Evolutionary conservation across 2,329 filamentous ascomycete species (phyloP).

Genomic region (Ceratocystis cubensis): DNA sequence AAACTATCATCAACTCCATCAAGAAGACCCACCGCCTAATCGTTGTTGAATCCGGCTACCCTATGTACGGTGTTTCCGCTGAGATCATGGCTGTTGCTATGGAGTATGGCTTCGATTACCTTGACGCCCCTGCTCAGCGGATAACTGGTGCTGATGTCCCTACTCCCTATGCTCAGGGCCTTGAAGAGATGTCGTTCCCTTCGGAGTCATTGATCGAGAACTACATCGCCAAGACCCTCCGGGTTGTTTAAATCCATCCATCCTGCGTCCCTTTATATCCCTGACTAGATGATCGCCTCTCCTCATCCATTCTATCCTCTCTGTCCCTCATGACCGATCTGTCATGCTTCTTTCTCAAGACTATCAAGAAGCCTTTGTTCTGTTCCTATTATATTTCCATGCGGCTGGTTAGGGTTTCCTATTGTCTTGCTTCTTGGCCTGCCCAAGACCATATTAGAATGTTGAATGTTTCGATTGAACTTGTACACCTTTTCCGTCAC

Average conservation of each 20-base stretch:
- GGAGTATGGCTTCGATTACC: constrained; percentile 98
- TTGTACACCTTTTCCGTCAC: neutral
- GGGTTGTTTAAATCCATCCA: constrained; percentile 42
- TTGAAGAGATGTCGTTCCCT: constrained; percentile 94
- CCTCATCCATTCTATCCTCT: neutral
- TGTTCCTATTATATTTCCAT: constrained; percentile 16
- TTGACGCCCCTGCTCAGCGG: constrained; percentile 83
- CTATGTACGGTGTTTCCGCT: constrained; percentile 80
- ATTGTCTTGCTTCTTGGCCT: constrained; percentile 10
- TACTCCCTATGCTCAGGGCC: constrained; percentile 82
- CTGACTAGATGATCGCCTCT: neutral
- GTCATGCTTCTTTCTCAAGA: neutral
- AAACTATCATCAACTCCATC: constrained; percentile 88
- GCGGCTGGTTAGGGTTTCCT: constrained; percentile 12
- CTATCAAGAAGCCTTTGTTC: constrained; percentile 7
- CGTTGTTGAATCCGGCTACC: constrained; percentile 90
- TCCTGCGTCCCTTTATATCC: neutral
- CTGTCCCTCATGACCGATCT: constrained; percentile 3
- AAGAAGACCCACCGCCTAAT: constrained; percentile 96
- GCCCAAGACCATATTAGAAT: constrained; percentile 16
- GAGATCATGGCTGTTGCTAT: constrained; percentile 90
- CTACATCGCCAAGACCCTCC: constrained; percentile 80
- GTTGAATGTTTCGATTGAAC: constrained; percentile 6
- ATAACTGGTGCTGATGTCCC: constrained; percentile 95
- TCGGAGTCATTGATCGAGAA: constrained; percentile 76